phyloP scores from a whole-genome alignment of 1,284 basidiomycete species.

The Volvariella volvacea region DNA sequence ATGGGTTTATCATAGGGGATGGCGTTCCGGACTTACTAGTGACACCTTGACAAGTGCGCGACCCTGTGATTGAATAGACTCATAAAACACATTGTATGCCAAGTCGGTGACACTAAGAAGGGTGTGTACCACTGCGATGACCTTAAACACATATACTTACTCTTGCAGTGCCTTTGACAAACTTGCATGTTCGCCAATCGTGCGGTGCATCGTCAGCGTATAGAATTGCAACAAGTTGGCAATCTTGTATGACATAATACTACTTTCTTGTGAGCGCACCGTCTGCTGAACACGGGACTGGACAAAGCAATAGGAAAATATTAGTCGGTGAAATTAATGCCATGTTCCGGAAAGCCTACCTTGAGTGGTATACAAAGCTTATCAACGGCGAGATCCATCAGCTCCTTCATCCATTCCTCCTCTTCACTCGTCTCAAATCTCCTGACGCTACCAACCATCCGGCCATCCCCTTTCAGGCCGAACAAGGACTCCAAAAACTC shows the following conservation, averaged over 20 bases:
- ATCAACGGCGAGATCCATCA: constrained; percentile 80
- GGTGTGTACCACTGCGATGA: constrained; percentile 1
- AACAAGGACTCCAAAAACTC: constrained; percentile 89
- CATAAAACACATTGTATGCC: constrained; percentile 81
- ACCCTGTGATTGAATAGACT: constrained; percentile 79
- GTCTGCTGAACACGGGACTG: constrained; percentile 89
- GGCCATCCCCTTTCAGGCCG: constrained; percentile 52
- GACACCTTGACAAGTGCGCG: constrained; percentile 66
- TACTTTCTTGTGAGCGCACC: constrained; percentile 86
- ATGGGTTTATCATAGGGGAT: neutral
- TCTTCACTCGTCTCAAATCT: constrained; percentile 55
- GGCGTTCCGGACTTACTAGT: constrained; percentile 44
- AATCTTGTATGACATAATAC: constrained; percentile 87
- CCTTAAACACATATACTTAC: constrained; percentile 37
- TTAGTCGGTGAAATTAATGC: neutral
- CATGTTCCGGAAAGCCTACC: constrained; percentile 38
- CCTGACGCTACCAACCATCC: constrained; percentile 76
- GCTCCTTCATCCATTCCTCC: constrained; percentile 73
- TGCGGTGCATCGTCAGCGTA: constrained; percentile 85
- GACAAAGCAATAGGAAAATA: constrained; percentile 8
- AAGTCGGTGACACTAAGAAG: constrained; percentile 65
- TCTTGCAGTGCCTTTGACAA: constrained; percentile 77
- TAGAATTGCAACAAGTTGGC: constrained; percentile 96
- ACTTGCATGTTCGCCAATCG: constrained; percentile 77
- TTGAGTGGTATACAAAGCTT: constrained; percentile 85